Evolutionary conservation across 805 yeast species (phyloP), one percentile per base, ranked within the genome.

Genomic region (Kazachstania viticola): DNA sequence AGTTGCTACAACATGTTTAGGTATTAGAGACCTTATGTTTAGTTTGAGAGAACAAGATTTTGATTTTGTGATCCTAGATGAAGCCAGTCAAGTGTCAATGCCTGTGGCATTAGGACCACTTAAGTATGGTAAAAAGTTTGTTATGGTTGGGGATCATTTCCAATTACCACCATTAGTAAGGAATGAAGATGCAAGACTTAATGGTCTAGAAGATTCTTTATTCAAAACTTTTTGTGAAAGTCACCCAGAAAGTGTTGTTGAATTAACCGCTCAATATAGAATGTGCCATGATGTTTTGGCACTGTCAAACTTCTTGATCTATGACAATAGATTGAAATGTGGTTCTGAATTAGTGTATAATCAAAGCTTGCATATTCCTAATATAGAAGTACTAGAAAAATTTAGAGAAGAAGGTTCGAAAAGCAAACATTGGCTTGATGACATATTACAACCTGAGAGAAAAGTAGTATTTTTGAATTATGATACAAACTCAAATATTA

Each of bases 21-120:
- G 94, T 0, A 68, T 84, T 8, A 42, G 36, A 14, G 54, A 51
- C 29, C 28, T 43, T 1, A 17, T 46, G 29, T 40, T 49, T 32
- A 58, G 68, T 5, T 30, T 45, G 21, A 37, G 41, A 16, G 46
- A 62, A 46, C 55, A 72, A 21, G 65, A 60, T 12, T 91, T 91
- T 55, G 98, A 91, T 48, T 88, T 81, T 49, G 93, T 96, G 49
- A 85, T 91, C 26, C 69, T 91, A 27, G 99, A 91, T 54, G 99
- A 91, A 54, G 97, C 97, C 0, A 85, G 96, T 1, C 98, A 91
- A 49, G 81, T 88, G 1, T 79, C 96, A 0, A 65, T 88, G 66
- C 98, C 99, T 0, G 67, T 82, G 5, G 80, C 93, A 44, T 54
- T 91, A 18, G 98, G 97, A 0, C 97, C 98, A 0, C 54, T 91